Evolutionary conservation across 1,284 basidiomycete genomes (phyloP), one percentile per base, ranked within the genome.

Genomic region (Trichosporon inkin): DNA sequence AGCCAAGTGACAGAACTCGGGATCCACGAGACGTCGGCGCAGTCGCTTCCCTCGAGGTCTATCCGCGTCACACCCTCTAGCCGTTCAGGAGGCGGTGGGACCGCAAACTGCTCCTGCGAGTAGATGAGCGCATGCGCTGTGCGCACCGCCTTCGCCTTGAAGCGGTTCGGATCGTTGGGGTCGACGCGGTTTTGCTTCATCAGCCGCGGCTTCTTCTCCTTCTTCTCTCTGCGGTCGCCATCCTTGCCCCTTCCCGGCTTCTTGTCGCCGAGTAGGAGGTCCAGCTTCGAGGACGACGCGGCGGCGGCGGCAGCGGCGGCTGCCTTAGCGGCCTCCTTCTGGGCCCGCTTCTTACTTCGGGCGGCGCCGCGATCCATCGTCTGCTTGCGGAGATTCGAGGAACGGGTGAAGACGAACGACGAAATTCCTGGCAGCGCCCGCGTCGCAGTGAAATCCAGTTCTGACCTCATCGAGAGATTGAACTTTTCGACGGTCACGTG

Each of bases 281-380:
- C 40, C 20, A 59, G 52, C 24, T 56, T 41, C 16, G 54, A 35
- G n/a, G 57, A 36, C 17, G 40, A 37, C 7, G 39, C 56, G 6
- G 55, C 39, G 2, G 44, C 32, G 1, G 40, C 55, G 7, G 39
- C 56, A 3, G 55, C 39, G 2, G 44, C 32, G 1, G 40, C 55
- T 16, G 52, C 35, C 40, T 47, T 55, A n/a, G 47, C 14, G 28
- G 6, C 44, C 7, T 6, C 36, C 51, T 62, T 60, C 36, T 40
- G 57, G 6, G 56, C 49, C 17, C 69, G 56, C 55, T 74, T 76
- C 6, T 68, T 60, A 38, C 71, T 73, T 53, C 75, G 66, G 32
- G 75, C 73, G 44, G 75, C 75, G n/a, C 75, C 75, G 58, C 68
- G 67, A 64, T 77, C 75, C 73, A 75, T 75, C 34, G 19, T 56